Evolutionary conservation across 1,284 basidiomycete species (phyloP), one percentile per base, ranked within the genome.

Genomic region (Schizophyllum amplum): DNA sequence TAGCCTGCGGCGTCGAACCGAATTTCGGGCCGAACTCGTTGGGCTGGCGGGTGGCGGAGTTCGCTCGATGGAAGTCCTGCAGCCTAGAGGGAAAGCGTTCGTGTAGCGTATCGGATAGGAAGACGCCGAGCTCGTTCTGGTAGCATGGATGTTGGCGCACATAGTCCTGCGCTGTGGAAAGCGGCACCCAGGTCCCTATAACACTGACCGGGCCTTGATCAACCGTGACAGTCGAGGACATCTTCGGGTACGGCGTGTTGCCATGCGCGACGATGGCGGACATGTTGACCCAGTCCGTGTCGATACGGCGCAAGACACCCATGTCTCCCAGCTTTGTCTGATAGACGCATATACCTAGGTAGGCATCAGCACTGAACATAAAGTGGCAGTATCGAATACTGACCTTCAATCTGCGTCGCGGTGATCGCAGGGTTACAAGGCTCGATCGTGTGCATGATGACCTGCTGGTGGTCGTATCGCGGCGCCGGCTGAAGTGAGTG

Each of bases 241-340:
- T 59, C 4, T 73, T 65, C 7, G 75, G 73, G 48, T 66, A 66
- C 2, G 72, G 63, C 26, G 72, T 62, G 53, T 73, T 70, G 54
- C 79, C 69, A 59, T 71, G 70, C 54, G 75, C 72, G 20, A 79
- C 68, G 59, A 88, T 81, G 24, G 80, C 77, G 33, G 82, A 76
- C 50, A 87, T 72, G 66, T 88, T 86, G 62, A 88, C 85, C 62
- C 84, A 88, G 64, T 86, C 83, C 24, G 84, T 84, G 69, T 88
- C 86, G 55, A 87, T 81, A 57, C 86, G 80, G 62, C 86, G 81
- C 59, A 87, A 70, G 51, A 87, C 71, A 27, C 75, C 69, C 48
- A 73, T 73, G 13, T 75, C 68, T 49, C 78, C 81, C 6, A 87
- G 72, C 55, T 70, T 74, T 68, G 82, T 84, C 66, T 83, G 84